A percentile compares a stretch with the other conserved stretches of the same genome.
phyloP scores from a whole-genome alignment of 139 green algal genomes.

The Haematococcus lacustris region DNA sequence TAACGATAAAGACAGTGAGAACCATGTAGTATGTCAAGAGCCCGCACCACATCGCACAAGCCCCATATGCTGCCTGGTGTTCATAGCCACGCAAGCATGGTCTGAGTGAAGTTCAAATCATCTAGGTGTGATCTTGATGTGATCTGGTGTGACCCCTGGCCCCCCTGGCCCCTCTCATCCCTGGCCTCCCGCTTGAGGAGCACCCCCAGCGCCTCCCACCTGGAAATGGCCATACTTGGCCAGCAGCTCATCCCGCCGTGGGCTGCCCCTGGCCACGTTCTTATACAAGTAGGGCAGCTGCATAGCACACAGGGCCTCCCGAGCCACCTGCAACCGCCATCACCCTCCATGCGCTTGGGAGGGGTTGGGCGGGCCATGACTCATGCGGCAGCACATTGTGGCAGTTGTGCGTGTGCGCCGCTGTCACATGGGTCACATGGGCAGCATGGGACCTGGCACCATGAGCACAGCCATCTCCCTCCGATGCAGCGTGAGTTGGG shows the following conservation, averaged over 20 bases:
- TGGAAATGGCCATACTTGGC: conserved; percentile 66
- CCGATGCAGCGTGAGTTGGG: too few species aligned
- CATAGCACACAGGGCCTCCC: conserved; percentile 68
- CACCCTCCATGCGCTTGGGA: too few species aligned
- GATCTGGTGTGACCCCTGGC: neutral
- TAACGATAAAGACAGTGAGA: too few species aligned
- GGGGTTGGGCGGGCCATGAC: too few species aligned
- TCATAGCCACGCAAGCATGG: neutral
- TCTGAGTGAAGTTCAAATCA: neutral
- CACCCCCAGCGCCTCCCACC: conserved; percentile 13
- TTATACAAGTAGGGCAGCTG: conserved; percentile 68
- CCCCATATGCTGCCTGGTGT: too few species aligned
- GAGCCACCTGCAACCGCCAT: conserved; percentile 39
- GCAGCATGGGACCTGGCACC: too few species aligned
- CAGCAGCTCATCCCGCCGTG: conserved; percentile 73
- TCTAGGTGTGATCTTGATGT: neutral
- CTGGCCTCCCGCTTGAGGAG: too few species aligned
- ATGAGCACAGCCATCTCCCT: too few species aligned
- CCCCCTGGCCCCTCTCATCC: neutral
- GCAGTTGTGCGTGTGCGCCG: too few species aligned
- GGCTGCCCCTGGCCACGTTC: conserved; percentile 52
- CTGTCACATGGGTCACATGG: too few species aligned
- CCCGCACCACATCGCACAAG: too few species aligned
- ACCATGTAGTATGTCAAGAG: neutral
- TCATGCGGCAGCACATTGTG: too few species aligned